Evolutionary conservation across 305 asterid genomes (phyloP), one percentile per base, ranked within the genome.

Genomic region (Solanum hybrid): DNA sequence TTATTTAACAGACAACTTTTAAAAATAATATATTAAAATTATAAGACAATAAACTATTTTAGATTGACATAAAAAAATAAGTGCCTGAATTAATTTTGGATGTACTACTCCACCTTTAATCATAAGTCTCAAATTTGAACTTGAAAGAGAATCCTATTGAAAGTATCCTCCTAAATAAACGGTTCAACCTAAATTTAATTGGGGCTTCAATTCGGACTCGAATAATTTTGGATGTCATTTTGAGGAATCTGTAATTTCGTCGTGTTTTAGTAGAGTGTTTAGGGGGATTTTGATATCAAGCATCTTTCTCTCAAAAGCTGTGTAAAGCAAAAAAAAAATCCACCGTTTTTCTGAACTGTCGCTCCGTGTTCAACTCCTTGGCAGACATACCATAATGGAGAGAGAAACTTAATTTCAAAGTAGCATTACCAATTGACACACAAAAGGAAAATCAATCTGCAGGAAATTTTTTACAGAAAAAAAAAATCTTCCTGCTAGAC

Each of bases 361-460:
- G 71, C 92, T 90, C 98, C 98, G 98, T 89, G 98, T 95, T 96
- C 93, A 91, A 92, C 95, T 95, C 98, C 94, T 93, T 17, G 34
- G 72, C 38, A 82, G 72, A 81, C 87, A 42, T 2, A 77, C 6
- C 42, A 17, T 1, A 73, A 73, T 20, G 79, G 64, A n/a, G 86
- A 24, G 90, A 87, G 90, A 88, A 88, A 64, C 24, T 56, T 20
- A 56, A 72, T 79, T 69, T 69, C 66, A 7, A 40, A 79, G 29
- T 56, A 56, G 38, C 75, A 51, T 84, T 84, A 31, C 31, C 42
- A 77, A 32, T 69, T 86, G 72, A 89, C 88, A 13, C 1, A 72
- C 3, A 11, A 40, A 34, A 38, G 79, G 82, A 73, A 34, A 89
- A 42, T 79, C 84, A 34, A 27, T 64, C 77, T 38, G 71, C 60